Percentiles rank a stretch among this genome's conserved stretches.
Conservation (phyloP, 371 early-diverging fungal species). For the Circinella minor region DNA sequence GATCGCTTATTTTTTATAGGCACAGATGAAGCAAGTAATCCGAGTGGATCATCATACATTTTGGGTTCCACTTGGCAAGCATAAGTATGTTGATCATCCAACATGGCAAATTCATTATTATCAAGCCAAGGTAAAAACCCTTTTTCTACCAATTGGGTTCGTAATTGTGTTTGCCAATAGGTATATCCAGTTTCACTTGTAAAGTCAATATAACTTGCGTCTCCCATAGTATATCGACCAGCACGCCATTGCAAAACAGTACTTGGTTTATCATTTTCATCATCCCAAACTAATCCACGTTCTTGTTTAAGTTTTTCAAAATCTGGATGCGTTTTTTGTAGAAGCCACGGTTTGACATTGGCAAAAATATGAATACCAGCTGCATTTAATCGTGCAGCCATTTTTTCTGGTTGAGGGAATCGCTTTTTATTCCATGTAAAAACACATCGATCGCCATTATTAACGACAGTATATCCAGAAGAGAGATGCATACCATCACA, state of each 20-base stretch:
- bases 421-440: constrained; percentile 65
- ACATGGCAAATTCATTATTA: constrained; percentile 63
- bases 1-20: constrained; percentile 9
- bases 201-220: constrained; percentile 63
- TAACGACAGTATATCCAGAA: constrained; percentile 60
- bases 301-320: constrained; percentile 31
- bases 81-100: constrained; percentile 47
- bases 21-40: background rate
- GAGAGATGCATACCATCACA: constrained; percentile 69
- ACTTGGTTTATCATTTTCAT: constrained; percentile 30
- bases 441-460: constrained; percentile 57
- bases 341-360: constrained; percentile 70
- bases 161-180: constrained; percentile 58
- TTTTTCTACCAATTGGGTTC: constrained; percentile 43
- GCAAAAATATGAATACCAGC: constrained; percentile 60
- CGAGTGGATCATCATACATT: background rate
- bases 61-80: constrained; percentile 33
- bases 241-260: constrained; percentile 58
- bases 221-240: constrained; percentile 50
- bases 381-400: constrained; percentile 35
- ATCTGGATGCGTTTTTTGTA: constrained; percentile 55
- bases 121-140: constrained; percentile 69
- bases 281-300: constrained; percentile 55
- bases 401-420: constrained; percentile 53
- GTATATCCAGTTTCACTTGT: constrained; percentile 51